Evolutionary conservation across 345 rosid genomes (phyloP).

Genomic region (Erodium maritimum): DNA sequence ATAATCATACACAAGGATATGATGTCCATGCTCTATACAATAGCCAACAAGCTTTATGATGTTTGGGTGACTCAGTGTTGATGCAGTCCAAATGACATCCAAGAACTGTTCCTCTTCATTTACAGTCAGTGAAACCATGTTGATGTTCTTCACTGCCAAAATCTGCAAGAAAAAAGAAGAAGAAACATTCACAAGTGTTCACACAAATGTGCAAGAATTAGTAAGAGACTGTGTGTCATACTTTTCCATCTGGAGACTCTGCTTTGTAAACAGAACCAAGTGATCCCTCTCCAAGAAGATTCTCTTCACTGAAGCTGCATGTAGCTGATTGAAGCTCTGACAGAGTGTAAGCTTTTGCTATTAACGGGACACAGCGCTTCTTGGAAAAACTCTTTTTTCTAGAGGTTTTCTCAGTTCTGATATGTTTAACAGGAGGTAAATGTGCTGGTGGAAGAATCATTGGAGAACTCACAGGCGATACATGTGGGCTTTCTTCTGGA

Average conservation of each 20-base stretch:
- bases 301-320: conserved; percentile 57
- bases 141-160: conserved; percentile 65
- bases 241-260: conserved; percentile 60
- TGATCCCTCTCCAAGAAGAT: conserved; percentile 71
- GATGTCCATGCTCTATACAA: conserved; percentile 70
- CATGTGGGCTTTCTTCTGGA: conserved; percentile 37
- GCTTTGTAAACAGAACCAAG: conserved; percentile 88
- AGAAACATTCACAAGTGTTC: background rate
- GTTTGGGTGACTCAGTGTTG: conserved; percentile 70
- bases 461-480: conserved; percentile 29
- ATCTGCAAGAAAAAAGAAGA: conserved; percentile 25
- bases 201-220: background rate
- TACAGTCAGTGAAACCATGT: conserved; percentile 51
- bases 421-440: conserved; percentile 19
- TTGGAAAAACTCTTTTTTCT: conserved; percentile 43
- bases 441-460: conserved; percentile 21
- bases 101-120: conserved; percentile 67
- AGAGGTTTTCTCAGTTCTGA: conserved; percentile 22
- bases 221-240: conserved; percentile 15
- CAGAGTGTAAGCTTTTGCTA: conserved; percentile 42
- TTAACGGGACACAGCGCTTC: conserved; percentile 29
- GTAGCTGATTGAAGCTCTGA: conserved; percentile 76
- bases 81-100: conserved; percentile 53
- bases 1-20: conserved; percentile 71
- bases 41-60: conserved; percentile 67